A percentile compares a stretch with the other conserved stretches of the same genome.
These are phyloP conservation scores for Cystoderma amianthinum DNA, from an alignment of 768 basidiomycete species.

Conservation along the genomic window DNA sequence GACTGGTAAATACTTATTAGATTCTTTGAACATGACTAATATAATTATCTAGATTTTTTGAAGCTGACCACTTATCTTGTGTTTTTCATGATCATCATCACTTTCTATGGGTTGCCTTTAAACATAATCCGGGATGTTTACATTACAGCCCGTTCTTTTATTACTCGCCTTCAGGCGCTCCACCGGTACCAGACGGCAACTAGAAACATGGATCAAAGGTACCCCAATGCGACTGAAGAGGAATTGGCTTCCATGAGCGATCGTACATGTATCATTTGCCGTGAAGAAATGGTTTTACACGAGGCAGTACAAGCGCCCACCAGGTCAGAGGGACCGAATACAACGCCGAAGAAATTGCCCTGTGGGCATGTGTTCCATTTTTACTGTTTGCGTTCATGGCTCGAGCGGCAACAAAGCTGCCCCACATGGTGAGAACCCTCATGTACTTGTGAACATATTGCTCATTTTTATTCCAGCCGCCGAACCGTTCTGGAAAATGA, in stretches of 20 bases:
- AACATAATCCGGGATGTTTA: conserved; percentile 98
- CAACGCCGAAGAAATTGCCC: conserved; percentile 92
- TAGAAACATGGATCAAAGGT: conserved; percentile 91
- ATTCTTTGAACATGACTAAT: conserved; percentile 6
- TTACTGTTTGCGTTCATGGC: conserved; percentile 93
- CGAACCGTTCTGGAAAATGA: conserved; percentile 64
- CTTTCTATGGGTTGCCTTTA: conserved; percentile 89
- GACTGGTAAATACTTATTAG: conserved; percentile 53
- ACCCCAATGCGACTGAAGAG: conserved; percentile 85
- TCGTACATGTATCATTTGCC: conserved; percentile 94
- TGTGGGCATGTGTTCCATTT: conserved; percentile 99
- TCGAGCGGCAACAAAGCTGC: conserved; percentile 97
- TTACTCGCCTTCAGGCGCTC: conserved; percentile 80
- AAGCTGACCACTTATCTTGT: conserved; percentile 88
- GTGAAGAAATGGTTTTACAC: conserved; percentile 82
- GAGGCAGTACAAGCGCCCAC: conserved; percentile 19
- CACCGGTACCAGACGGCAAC: conserved; percentile 92
- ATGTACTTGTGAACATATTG: conserved; percentile 2
- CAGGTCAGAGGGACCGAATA: conserved; percentile 78
- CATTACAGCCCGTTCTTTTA: conserved; percentile 89
- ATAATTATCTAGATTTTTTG: conserved; percentile 66
- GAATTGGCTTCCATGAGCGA: conserved; percentile 81
- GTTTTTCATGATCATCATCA: conserved; percentile 92
- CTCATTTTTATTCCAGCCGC: conserved; percentile 32
- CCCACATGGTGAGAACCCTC: conserved; percentile 93